phyloP scores from a whole-genome alignment of 2,329 filamentous ascomycete species.

The Lasiodiplodia sp. region DNA sequence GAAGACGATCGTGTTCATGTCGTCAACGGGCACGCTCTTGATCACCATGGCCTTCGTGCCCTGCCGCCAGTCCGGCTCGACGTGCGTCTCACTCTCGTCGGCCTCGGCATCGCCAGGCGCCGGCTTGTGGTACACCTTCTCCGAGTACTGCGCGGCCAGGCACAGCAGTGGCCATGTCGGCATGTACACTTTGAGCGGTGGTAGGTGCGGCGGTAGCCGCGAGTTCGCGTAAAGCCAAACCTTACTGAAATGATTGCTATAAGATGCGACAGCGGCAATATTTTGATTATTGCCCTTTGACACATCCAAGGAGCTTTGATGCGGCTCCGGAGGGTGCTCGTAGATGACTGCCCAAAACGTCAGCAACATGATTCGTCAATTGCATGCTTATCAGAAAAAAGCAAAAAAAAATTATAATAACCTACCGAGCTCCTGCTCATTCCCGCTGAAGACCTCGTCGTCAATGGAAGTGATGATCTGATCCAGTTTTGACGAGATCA shows the following conservation, averaged over 20 bases:
- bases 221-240: conserved; percentile 82
- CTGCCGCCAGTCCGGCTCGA: conserved; percentile 73
- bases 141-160: conserved; percentile 79
- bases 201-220: conserved; percentile 71
- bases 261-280: conserved; percentile 1
- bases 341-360: conserved; percentile 24
- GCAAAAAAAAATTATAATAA: conserved; percentile 35
- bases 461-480: conserved; percentile 77
- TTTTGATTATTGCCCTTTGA: conserved; percentile 17
- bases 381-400: background rate
- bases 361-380: conserved; percentile 7
- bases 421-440: conserved; percentile 59
- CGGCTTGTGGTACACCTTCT: conserved; percentile 74
- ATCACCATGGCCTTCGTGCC: conserved; percentile 89
- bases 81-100: conserved; percentile 71
- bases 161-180: conserved; percentile 79
- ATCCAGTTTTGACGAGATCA: conserved; percentile 69
- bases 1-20: conserved; percentile 80
- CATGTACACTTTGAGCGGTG: conserved; percentile 74
- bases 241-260: conserved; percentile 72
- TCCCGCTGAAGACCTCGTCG: conserved; percentile 61
- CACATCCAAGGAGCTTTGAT: conserved; percentile 12
- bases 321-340: conserved; percentile 19
- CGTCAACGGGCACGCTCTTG: conserved; percentile 79
- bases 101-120: conserved; percentile 34